A percentile compares a stretch with the other conserved stretches of the same genome.
Conservation (phyloP, 1,139 yeast genomes). For the Pichia sp. region DNA sequence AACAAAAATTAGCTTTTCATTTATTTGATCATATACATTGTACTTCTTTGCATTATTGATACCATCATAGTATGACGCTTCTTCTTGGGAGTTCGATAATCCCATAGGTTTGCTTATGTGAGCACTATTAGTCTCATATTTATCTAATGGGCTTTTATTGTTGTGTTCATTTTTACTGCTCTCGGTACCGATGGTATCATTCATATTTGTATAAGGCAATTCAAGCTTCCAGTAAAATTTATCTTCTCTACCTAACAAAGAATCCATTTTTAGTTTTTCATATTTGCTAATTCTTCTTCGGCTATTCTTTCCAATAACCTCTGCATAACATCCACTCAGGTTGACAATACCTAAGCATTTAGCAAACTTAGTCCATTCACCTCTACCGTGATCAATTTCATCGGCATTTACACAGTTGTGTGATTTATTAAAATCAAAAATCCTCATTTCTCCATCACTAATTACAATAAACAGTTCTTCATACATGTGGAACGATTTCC, state of each 20-base stretch:
- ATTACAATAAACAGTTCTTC: conserved; percentile 46
- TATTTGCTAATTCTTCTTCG: background rate
- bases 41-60: background rate
- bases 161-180: background rate
- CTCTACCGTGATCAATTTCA: conserved; percentile 38
- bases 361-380: conserved; percentile 47
- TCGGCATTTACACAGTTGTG: conserved; percentile 21
- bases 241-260: background rate
- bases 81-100: no score
- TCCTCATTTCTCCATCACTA: conserved; percentile 47
- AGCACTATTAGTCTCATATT: no score
- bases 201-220: conserved; percentile 4
- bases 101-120: no score
- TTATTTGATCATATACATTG: background rate
- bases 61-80: no score
- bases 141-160: no score
- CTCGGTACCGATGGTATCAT: background rate
- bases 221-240: conserved; percentile 3
- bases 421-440: conserved; percentile 37
- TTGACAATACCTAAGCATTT: conserved; percentile 24
- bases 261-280: background rate
- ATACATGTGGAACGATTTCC: background rate
- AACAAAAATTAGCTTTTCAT: conserved; percentile 28
- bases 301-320: conserved; percentile 15
- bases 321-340: conserved; percentile 44